Evolutionary conservation across 805 yeast genomes (phyloP).

Genomic region (Spathaspora girioi): DNA sequence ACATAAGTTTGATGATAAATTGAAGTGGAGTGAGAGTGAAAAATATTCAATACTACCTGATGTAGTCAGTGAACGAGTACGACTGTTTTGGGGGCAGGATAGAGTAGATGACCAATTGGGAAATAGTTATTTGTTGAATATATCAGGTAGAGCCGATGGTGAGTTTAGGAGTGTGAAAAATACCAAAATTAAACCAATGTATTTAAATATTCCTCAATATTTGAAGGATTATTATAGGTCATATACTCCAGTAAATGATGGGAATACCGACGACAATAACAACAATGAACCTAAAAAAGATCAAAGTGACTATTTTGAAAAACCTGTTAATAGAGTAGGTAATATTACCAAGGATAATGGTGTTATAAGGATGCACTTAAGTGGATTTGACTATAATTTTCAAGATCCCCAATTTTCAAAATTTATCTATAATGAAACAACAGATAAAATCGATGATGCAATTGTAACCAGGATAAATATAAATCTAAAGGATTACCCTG

Average conservation of each 20-base stretch:
- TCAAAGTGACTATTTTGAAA: conserved; percentile 5
- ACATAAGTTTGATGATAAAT: conserved; percentile 40
- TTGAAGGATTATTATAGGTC: conserved; percentile 26
- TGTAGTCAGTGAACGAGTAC: conserved; percentile 45
- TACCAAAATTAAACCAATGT: conserved; percentile 10
- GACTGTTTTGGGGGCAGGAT: conserved; percentile 48
- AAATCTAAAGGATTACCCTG: conserved; percentile 40
- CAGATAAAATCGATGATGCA: conserved; percentile 26
- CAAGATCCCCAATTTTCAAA: conserved; percentile 15
- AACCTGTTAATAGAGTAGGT: conserved; percentile 16
- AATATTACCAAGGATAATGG: conserved; percentile 28
- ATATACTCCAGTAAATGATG: conserved; percentile 9
- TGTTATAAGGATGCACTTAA: conserved; percentile 19
- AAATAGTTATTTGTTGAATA: conserved; percentile 29
- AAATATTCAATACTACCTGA: conserved; percentile 59
- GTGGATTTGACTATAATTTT: conserved; percentile 20
- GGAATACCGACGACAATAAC: conserved; percentile 9
- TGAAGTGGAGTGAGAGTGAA: conserved; percentile 45
- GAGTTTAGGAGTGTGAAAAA: conserved; percentile 17
- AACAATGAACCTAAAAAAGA: conserved; percentile 24
- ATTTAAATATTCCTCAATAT: conserved; percentile 25
- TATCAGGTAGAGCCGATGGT: conserved; percentile 34
- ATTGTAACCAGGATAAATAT: conserved; percentile 28
- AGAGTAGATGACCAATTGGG: conserved; percentile 8
- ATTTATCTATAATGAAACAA: conserved; percentile 7